Evolutionary conservation across 1,284 basidiomycete genomes (phyloP).

Genomic region (Melampsora americana): DNA sequence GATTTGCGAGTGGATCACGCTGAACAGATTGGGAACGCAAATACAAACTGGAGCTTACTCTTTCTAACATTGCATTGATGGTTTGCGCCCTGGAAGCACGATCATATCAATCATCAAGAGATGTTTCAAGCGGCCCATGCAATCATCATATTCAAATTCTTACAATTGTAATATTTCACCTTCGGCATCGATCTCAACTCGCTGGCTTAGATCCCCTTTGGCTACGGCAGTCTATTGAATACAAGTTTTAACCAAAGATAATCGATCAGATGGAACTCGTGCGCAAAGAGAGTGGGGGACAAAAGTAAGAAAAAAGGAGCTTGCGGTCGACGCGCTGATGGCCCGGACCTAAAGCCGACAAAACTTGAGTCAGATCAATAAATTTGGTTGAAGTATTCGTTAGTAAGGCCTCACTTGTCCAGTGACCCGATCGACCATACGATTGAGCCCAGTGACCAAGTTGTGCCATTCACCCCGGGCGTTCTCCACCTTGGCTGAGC

Average conservation of each 20-base stretch:
- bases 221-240: constrained; percentile 67
- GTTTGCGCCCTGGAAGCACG: constrained; percentile 24
- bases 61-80: constrained; percentile 44
- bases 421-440: constrained; percentile 42
- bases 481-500: constrained; percentile 84
- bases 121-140: not conserved
- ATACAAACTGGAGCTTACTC: constrained; percentile 5
- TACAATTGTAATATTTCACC: constrained; percentile 96
- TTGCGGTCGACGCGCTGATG: constrained; percentile 34
- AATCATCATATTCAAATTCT: not conserved
- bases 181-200: constrained; percentile 92
- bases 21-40: not conserved
- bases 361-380: not conserved
- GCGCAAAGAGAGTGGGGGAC: not conserved
- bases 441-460: constrained; percentile 39
- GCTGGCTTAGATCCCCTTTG: constrained; percentile 86
- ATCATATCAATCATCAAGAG: not conserved
- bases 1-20: not conserved
- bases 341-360: constrained; percentile 4
- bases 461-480: constrained; percentile 90
- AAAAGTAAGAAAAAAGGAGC: not conserved
- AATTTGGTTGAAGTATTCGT: no score
- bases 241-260: not conserved
- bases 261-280: not conserved
- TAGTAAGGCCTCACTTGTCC: constrained; percentile 23